Conservation (phyloP, 2,329 filamentous ascomycete genomes). For the Alternaria metachromatica region DNA sequence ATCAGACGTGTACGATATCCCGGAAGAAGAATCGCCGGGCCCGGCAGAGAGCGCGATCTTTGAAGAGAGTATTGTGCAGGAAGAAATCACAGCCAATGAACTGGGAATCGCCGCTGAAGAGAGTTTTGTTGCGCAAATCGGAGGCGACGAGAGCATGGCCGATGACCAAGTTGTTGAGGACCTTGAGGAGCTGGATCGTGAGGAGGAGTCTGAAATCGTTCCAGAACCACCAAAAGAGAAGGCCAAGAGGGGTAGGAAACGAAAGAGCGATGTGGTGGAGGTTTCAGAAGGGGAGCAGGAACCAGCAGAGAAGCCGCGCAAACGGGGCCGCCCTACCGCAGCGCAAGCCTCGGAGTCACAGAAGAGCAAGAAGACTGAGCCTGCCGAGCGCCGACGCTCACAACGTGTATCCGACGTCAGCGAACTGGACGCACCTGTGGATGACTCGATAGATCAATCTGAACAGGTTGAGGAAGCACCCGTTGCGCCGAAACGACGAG, state of each 20-base stretch:
- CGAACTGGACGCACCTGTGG: conserved; percentile 34
- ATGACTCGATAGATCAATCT: conserved; percentile 25
- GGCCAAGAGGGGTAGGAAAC: conserved; percentile 37
- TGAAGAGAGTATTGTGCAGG: conserved; percentile 44
- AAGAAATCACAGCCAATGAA: conserved; percentile 37
- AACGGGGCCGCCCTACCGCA: conserved; percentile 19
- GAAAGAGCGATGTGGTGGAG: conserved; percentile 36
- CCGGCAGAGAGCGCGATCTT: conserved; percentile 32
- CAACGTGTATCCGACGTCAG: conserved; percentile 39
- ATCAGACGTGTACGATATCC: conserved; percentile 41
- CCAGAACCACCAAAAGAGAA: conserved; percentile 34
- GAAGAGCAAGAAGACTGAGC: conserved; percentile 29
- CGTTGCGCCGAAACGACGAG: conserved; percentile 31
- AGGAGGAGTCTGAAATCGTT: conserved; percentile 39
- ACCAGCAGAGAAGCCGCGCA: conserved; percentile 22
- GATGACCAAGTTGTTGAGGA: conserved; percentile 27
- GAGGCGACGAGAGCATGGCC: conserved; percentile 32
- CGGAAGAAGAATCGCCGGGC: conserved; percentile 37
- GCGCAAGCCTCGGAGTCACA: conserved; percentile 15
- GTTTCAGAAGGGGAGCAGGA: conserved; percentile 23
- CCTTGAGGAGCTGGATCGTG: conserved; percentile 27
- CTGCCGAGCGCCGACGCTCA: conserved; percentile 30
- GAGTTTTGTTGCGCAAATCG: conserved; percentile 38
- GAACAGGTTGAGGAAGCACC: conserved; percentile 31
- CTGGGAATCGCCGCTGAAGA: conserved; percentile 33